Conservation (phyloP, 2,329 filamentous ascomycete species). For the Talaromyces pinophilus region DNA sequence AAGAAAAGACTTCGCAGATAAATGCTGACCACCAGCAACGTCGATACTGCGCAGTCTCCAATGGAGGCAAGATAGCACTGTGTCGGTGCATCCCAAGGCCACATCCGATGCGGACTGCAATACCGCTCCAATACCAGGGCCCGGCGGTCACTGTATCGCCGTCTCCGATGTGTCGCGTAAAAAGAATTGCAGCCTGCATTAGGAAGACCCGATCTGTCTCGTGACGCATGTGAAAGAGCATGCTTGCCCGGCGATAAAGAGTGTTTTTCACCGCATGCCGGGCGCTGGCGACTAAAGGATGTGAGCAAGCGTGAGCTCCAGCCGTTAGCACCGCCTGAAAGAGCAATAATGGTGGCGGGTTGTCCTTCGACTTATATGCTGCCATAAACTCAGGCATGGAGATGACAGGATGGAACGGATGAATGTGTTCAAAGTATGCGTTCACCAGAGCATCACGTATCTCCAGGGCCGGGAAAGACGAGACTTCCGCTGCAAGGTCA, state of each 20-base stretch:
- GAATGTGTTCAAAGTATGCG: constrained; percentile 33
- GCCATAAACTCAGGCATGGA: constrained; percentile 26
- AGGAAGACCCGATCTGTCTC: constrained; percentile 32
- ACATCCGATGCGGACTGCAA: constrained; percentile 32
- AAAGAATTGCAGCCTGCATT: constrained; percentile 32
- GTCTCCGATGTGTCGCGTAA: constrained; percentile 32
- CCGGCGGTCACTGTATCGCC: constrained; percentile 29
- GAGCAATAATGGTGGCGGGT: constrained; percentile 32
- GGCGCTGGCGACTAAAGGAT: constrained; percentile 29
- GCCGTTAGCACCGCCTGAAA: constrained; percentile 34
- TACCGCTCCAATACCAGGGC: constrained; percentile 32
- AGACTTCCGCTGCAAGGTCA: constrained; percentile 4
- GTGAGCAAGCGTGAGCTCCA: constrained; percentile 29
- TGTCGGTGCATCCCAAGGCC: constrained; percentile 33
- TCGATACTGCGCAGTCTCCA: constrained; percentile 8
- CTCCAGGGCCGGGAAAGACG: constrained; percentile 2
- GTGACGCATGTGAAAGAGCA: constrained; percentile 32
- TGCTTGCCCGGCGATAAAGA: constrained; percentile 31
- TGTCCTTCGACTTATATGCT: constrained; percentile 21
- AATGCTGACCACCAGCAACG: constrained; percentile 19
- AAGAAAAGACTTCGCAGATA: constrained; percentile 16
- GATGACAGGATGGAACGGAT: constrained; percentile 34
- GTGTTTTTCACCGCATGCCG: constrained; percentile 28
- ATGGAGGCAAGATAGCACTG: background rate
- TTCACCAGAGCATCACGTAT: constrained; percentile 31